Evolutionary conservation across 768 basidiomycete species (phyloP).

Genomic region (Psilocybe sp.): DNA sequence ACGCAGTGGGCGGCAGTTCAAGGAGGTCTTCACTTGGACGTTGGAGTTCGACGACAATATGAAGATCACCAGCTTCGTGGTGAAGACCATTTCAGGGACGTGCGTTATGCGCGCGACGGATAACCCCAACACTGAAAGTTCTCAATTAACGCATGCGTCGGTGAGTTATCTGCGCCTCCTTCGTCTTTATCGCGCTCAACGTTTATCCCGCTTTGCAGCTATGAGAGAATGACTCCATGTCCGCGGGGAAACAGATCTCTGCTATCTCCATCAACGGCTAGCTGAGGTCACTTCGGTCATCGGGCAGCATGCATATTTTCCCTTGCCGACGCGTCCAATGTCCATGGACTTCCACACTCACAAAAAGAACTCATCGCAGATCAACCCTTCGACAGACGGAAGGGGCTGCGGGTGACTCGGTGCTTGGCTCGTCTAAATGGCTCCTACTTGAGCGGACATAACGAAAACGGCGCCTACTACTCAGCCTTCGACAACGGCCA

Average conservation of each 20-base stretch:
- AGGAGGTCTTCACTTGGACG: slow-evolving; percentile 44
- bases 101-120: slow-evolving; percentile 48
- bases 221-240: too few relatives aligned
- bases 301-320: neutral
- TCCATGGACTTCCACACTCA: too few relatives aligned
- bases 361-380: too few relatives aligned
- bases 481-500: too few relatives aligned
- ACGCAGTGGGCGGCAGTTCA: slow-evolving; percentile 38
- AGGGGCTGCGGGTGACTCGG: too few relatives aligned
- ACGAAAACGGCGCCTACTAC: too few relatives aligned
- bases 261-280: neutral
- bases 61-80: slow-evolving; percentile 39
- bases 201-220: neutral
- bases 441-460: too few relatives aligned
- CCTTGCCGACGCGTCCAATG: too few relatives aligned
- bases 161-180: slow-evolving; percentile 7
- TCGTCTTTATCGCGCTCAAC: neutral
- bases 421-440: too few relatives aligned
- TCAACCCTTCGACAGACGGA: too few relatives aligned
- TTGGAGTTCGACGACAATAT: slow-evolving; percentile 41
- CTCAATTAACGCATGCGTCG: slow-evolving; percentile 5
- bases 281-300: neutral
- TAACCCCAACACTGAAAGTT: slow-evolving; percentile 4
- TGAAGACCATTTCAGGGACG: slow-evolving; percentile 40
- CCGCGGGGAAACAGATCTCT: neutral